phyloP scores from a whole-genome alignment of 768 basidiomycete species.

The Lenzites betulinus region DNA sequence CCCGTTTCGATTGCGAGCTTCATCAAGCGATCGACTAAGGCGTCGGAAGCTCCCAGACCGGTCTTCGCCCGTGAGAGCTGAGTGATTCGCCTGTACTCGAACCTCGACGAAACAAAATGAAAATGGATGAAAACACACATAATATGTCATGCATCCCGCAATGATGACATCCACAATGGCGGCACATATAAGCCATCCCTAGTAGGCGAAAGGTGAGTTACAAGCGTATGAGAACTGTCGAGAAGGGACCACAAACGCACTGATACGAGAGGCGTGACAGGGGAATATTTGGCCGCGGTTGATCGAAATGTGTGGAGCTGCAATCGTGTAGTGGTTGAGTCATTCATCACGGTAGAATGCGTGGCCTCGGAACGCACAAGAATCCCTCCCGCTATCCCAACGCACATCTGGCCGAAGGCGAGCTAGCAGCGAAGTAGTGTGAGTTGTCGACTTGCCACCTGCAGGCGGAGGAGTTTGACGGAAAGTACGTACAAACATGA shows the following conservation, averaged over 20 bases:
- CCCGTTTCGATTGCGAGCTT: constrained; percentile 12
- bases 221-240: neutral
- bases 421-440: neutral
- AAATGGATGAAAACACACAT: neutral
- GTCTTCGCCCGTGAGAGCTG: constrained; percentile 11
- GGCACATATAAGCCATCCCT: neutral
- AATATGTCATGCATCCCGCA: constrained; percentile 9
- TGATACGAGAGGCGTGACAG: neutral
- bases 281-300: neutral
- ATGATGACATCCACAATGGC: constrained; percentile 14
- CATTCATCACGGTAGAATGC: neutral
- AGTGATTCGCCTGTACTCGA: neutral
- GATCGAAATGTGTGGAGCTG: neutral
- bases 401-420: neutral
- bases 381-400: constrained; percentile 1
- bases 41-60: constrained; percentile 5
- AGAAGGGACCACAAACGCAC: neutral
- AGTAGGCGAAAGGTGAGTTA: neutral
- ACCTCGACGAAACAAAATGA: neutral
- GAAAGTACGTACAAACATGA: constrained; percentile 1
- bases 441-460: too few relatives aligned
- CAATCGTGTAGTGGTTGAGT: neutral
- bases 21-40: constrained; percentile 8
- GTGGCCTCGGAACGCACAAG: neutral
- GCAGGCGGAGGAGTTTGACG: neutral